Conservation (phyloP, 495 filamentous ascomycete genomes). For the Penicillium goetzii region DNA sequence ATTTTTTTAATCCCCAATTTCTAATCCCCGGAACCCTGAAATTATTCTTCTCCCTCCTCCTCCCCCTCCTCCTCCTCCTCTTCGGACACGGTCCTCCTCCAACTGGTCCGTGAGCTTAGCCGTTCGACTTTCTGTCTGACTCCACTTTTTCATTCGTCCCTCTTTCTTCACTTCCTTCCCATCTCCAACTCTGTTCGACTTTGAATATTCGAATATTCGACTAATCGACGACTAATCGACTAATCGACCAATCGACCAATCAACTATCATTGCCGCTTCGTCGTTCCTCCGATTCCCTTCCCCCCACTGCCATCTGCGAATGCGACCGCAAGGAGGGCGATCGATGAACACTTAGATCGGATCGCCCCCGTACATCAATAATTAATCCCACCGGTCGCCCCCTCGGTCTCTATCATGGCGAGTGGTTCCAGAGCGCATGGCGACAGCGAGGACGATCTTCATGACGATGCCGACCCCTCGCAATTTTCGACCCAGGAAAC, state of each 20-base stretch:
- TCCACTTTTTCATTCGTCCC: constrained; percentile 21
- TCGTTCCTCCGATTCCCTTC: constrained; percentile 1
- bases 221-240: too few relatives aligned
- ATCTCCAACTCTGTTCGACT: not conserved
- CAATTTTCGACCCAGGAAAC: constrained; percentile 28
- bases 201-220: too few relatives aligned
- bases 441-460: constrained; percentile 45
- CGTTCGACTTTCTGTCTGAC: constrained; percentile 11
- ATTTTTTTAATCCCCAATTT: constrained; percentile 8
- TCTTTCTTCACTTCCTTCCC: not conserved
- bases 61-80: constrained; percentile 12
- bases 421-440: constrained; percentile 24
- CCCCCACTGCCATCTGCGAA: constrained; percentile 5
- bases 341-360: constrained; percentile 21
- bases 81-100: constrained; percentile 14
- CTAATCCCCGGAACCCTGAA: not conserved
- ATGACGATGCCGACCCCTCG: constrained; percentile 37
- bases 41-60: not conserved
- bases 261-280: not conserved
- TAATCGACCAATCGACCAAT: not conserved
- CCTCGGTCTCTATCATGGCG: constrained; percentile 24
- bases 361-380: constrained; percentile 35
- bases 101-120: constrained; percentile 15
- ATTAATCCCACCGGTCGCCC: constrained; percentile 2
- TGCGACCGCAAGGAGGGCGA: constrained; percentile 24